Evolutionary conservation across 129 eudicot genomes (phyloP).

Genomic region (Centaurea solstitialis): DNA sequence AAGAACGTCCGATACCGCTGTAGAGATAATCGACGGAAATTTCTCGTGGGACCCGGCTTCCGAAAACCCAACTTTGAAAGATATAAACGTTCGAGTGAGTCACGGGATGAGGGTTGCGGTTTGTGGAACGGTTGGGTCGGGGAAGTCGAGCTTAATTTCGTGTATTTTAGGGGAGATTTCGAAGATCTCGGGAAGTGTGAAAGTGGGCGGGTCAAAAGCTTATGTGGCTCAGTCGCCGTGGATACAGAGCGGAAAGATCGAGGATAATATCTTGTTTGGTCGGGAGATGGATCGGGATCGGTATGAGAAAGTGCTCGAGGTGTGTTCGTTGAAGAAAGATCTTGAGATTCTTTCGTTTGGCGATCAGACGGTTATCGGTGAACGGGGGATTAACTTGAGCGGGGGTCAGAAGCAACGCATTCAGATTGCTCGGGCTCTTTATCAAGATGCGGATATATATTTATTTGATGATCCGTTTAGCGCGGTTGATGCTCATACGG

Average conservation of each 20-base stretch:
- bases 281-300: conserved; percentile 29
- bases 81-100: conserved; percentile 23
- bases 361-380: conserved; percentile 45
- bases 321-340: conserved; percentile 45
- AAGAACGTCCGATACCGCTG: conserved; percentile 39
- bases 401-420: conserved; percentile 53
- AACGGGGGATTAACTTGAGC: conserved; percentile 45
- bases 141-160: conserved; percentile 40
- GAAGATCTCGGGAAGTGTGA: conserved; percentile 33
- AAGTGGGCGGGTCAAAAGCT: conserved; percentile 38
- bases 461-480: conserved; percentile 54
- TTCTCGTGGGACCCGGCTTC: conserved; percentile 36
- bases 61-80: conserved; percentile 22
- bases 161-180: conserved; percentile 43
- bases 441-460: conserved; percentile 48
- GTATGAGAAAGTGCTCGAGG: conserved; percentile 36
- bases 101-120: conserved; percentile 38
- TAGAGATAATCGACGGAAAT: conserved; percentile 56
- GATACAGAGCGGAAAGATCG: conserved; percentile 50
- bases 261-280: conserved; percentile 51
- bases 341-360: conserved; percentile 46
- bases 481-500: conserved; percentile 62
- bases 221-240: conserved; percentile 56
- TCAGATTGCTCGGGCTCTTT: conserved; percentile 55
- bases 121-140: conserved; percentile 51